phyloP scores from a whole-genome alignment of 768 basidiomycete genomes.

The Mycena belliarum region DNA sequence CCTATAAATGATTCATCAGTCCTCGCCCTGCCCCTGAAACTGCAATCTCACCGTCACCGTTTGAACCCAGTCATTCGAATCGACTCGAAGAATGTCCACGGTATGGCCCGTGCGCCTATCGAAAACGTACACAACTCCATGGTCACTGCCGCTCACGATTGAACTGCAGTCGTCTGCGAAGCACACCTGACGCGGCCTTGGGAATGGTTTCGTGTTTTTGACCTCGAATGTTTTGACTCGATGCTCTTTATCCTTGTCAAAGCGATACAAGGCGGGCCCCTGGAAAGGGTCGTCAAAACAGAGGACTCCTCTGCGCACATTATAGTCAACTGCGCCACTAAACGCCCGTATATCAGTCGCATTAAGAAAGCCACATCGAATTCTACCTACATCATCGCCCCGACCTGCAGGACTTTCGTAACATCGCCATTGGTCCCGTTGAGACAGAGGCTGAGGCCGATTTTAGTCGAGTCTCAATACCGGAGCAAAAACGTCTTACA shows the following conservation, averaged over 20 bases:
- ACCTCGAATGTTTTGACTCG: background rate
- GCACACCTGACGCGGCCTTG: background rate
- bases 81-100: background rate
- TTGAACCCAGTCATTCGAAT: slow-evolving; percentile 3
- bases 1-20: background rate
- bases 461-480: background rate
- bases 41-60: slow-evolving; percentile 5
- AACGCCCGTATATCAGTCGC: background rate
- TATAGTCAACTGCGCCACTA: slow-evolving; percentile 15
- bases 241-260: background rate
- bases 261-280: slow-evolving; percentile 3
- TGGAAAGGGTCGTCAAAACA: slow-evolving; percentile 9
- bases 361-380: background rate
- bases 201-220: background rate
- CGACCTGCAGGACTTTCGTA: background rate
- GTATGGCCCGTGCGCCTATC: slow-evolving; percentile 1
- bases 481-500: slow-evolving; percentile 13
- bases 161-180: slow-evolving; percentile 7
- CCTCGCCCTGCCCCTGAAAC: background rate
- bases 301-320: slow-evolving; percentile 13
- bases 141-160: slow-evolving; percentile 22
- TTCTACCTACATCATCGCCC: background rate
- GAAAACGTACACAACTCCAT: slow-evolving; percentile 19
- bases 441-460: background rate
- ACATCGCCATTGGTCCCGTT: background rate